Evolutionary conservation across 2,329 filamentous ascomycete species (phyloP).

Genomic region (Laburnicola sp.): DNA sequence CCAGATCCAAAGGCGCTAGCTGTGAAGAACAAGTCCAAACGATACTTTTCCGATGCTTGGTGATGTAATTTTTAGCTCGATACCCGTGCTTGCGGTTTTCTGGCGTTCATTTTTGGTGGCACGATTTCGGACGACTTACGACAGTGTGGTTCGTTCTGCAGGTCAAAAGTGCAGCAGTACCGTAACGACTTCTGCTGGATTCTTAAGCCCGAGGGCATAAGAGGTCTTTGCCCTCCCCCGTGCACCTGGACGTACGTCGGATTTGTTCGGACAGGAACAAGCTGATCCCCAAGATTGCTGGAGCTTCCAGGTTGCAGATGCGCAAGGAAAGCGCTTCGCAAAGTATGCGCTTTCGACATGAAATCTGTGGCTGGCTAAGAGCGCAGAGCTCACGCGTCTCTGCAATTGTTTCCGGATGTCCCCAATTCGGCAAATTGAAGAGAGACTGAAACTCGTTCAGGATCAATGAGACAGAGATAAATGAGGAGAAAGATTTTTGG

Average conservation of each 20-base stretch:
- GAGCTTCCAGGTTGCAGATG: not conserved
- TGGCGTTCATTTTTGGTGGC: slow-evolving; percentile 1
- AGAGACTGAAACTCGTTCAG: not conserved
- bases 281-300: too few relatives aligned
- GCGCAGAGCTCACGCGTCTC: not conserved
- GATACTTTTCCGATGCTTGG: slow-evolving; percentile 53
- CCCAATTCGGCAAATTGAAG: not conserved
- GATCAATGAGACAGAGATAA: not conserved
- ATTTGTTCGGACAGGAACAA: too few relatives aligned
- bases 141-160: not conserved
- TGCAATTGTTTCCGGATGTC: not conserved
- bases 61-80: slow-evolving; percentile 16
- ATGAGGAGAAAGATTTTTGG: not conserved
- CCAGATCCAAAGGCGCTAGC: slow-evolving; percentile 52
- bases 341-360: not conserved
- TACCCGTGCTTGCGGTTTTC: slow-evolving; percentile 13
- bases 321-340: not conserved
- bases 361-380: not conserved
- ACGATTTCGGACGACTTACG: slow-evolving; percentile 1
- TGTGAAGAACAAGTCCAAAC: slow-evolving; percentile 50
- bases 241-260: not conserved
- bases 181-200: not conserved
- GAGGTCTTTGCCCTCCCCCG: too few relatives aligned
- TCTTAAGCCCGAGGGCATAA: too few relatives aligned
- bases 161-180: too few relatives aligned